Base-by-base conservation (phyloP, 139 green algal genomes). In the Chloropicon primus region DNA sequence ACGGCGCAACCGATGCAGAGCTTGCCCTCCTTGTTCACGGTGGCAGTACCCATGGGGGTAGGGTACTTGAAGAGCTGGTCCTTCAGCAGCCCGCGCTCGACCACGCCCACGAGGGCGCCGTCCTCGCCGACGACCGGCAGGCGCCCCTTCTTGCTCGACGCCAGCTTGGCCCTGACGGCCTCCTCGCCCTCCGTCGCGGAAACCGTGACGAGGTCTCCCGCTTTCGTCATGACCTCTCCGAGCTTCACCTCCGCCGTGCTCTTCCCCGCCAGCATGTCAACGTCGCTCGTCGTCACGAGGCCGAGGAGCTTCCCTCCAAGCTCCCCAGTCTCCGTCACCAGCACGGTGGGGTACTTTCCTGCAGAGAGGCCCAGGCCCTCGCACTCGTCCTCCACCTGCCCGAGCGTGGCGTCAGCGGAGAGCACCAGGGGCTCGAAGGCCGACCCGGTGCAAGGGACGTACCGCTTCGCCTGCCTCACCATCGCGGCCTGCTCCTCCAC, bases 1-100 rank as follows among this genome's bases (percentile, higher is more conserved):
- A 97, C 90, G 21, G 94, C 94, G 0, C 93, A 93, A 41, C 91
- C 94, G n/a, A 88, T 84, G 28, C 90, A 87, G 77, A 97, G 81
- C 24, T 84, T 72, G 53, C 94, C 94, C 23, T 89, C 25, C 1
- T 72, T 72, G 72, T 90, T 88, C 22, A 96, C 53, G 1, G 89
- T 90, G 24, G 92, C 86, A 1, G 74, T 78, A 28, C 87, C 87
- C 10, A 85, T 83, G 1, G 83, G 26, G n/a, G 76, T 5, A 22
- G 25, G 26, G 76, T 26, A 79, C 75, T 27, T 74, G 27, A 76
- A 28, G 22, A 81, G 25, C 73, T 29, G 22, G 1, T 89, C 84
- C 72, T 86, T 88, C 77, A 92, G 88, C 21, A 82, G 80, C 26
- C 81, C 74, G 22, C 90, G 83, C 0, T 89, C 93, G 2, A 88